Percentiles rank a stretch among this genome's conserved stretches.
Evolutionary conservation across 2,329 filamentous ascomycete species (phyloP).

Genomic region (Penicillium sp.): DNA sequence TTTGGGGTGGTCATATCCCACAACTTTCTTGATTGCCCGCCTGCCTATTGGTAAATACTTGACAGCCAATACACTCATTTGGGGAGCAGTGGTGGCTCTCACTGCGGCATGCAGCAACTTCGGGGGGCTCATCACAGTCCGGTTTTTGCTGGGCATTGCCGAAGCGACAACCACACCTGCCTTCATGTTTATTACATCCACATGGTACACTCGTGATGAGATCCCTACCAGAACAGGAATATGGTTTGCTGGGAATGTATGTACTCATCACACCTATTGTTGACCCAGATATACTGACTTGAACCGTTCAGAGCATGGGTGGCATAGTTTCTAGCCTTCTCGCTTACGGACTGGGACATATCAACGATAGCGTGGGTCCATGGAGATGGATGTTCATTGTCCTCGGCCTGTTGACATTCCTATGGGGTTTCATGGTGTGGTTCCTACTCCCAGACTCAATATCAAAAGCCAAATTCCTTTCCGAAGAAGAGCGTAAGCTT

Average conservation of each 20-base stretch:
- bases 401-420: constrained; percentile 52
- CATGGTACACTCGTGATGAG: constrained; percentile 60
- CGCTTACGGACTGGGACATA: constrained; percentile 58
- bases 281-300: background rate
- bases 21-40: constrained; percentile 24
- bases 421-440: constrained; percentile 53
- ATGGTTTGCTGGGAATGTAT: constrained; percentile 49
- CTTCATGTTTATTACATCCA: constrained; percentile 58
- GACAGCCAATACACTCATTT: constrained; percentile 45
- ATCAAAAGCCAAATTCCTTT: constrained; percentile 59
- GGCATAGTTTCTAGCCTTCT: constrained; percentile 29
- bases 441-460: constrained; percentile 55
- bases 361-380: constrained; percentile 31
- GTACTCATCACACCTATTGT: background rate
- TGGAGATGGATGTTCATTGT: constrained; percentile 59
- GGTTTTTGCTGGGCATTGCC: constrained; percentile 56
- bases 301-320: constrained; percentile 14
- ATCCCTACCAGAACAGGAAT: constrained; percentile 56
- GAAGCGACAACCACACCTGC: constrained; percentile 58
- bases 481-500: constrained; percentile 51
- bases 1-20: constrained; percentile 30
- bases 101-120: constrained; percentile 52
- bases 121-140: constrained; percentile 50
- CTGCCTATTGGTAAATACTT: constrained; percentile 30
- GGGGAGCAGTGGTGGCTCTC: constrained; percentile 52